Percentiles rank a stretch among this genome's conserved stretches.
phyloP scores from a whole-genome alignment of 176 grass and related monocot species.

The Typha latifolia region DNA sequence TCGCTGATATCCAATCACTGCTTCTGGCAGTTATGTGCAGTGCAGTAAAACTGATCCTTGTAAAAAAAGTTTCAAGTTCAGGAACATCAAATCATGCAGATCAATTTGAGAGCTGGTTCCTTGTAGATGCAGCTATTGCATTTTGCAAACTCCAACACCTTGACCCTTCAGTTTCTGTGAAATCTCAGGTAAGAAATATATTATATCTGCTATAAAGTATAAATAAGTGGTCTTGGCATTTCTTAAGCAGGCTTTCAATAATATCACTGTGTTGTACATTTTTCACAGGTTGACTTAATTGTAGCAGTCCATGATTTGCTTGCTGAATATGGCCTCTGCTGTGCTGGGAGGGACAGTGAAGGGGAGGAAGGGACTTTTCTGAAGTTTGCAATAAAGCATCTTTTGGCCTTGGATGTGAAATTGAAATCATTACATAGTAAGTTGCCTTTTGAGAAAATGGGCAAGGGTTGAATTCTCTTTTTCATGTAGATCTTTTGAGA shows the following conservation, averaged over 20 bases:
- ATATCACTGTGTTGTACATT: slow-evolving; percentile 20
- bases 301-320: slow-evolving; percentile 86
- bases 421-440: slow-evolving; percentile 79
- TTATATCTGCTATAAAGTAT: neutral
- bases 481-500: slow-evolving; percentile 10
- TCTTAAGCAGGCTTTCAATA: neutral
- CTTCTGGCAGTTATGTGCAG: slow-evolving; percentile 69
- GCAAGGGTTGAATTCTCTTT: slow-evolving; percentile 11
- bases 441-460: slow-evolving; percentile 12
- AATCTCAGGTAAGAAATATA: slow-evolving; percentile 56
- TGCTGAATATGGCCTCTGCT: slow-evolving; percentile 92
- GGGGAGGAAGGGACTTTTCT: slow-evolving; percentile 88
- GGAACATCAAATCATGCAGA: slow-evolving; percentile 44
- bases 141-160: slow-evolving; percentile 98
- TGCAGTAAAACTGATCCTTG: slow-evolving; percentile 65
- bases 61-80: slow-evolving; percentile 47
- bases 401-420: slow-evolving; percentile 87
- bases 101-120: slow-evolving; percentile 65
- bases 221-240: neutral
- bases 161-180: slow-evolving; percentile 68
- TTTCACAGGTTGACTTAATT: slow-evolving; percentile 82
- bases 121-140: slow-evolving; percentile 75
- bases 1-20: slow-evolving; percentile 75
- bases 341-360: slow-evolving; percentile 59
- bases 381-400: slow-evolving; percentile 94